A percentile compares a stretch with the other conserved stretches of the same genome.
These are phyloP conservation scores for Chaetomium olivaceum DNA, from an alignment of 2,329 filamentous ascomycete species.

Conservation along the genomic window DNA sequence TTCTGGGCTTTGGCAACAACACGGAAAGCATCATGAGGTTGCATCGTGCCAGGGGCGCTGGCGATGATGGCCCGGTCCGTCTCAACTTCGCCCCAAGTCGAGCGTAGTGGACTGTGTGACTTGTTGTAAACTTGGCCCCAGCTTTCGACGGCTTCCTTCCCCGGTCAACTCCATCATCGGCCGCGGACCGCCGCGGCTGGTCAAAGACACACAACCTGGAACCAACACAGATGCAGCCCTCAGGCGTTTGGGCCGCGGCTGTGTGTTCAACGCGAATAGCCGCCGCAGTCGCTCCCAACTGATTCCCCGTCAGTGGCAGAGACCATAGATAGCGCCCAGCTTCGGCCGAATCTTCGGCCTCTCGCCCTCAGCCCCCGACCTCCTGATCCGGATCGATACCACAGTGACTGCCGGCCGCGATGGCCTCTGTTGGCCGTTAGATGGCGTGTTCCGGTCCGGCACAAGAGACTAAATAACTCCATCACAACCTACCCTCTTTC, in stretches of 20 bases:
- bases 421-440: conserved; percentile 1
- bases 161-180: neutral
- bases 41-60: conserved; percentile 17
- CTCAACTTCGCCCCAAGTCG: neutral
- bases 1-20: conserved; percentile 10
- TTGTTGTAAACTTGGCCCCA: neutral
- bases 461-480: neutral
- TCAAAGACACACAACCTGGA: conserved; percentile 12
- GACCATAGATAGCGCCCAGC: neutral
- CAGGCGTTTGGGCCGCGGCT: conserved; percentile 1
- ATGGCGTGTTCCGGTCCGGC: conserved; percentile 1
- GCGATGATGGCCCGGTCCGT: neutral
- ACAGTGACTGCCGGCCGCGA: neutral
- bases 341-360: conserved; percentile 7
- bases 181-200: neutral
- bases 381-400: neutral
- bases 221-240: conserved; percentile 18
- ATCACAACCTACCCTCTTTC: neutral
- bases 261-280: conserved; percentile 7
- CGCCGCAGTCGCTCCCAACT: conserved; percentile 6
- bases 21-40: conserved; percentile 16
- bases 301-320: neutral
- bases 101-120: neutral
- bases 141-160: neutral
- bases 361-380: neutral